Evolutionary conservation across 176 grass and related monocot genomes (phyloP), one percentile per base, ranked within the genome.

Genomic region (Ampelocalamus luodianensis): DNA sequence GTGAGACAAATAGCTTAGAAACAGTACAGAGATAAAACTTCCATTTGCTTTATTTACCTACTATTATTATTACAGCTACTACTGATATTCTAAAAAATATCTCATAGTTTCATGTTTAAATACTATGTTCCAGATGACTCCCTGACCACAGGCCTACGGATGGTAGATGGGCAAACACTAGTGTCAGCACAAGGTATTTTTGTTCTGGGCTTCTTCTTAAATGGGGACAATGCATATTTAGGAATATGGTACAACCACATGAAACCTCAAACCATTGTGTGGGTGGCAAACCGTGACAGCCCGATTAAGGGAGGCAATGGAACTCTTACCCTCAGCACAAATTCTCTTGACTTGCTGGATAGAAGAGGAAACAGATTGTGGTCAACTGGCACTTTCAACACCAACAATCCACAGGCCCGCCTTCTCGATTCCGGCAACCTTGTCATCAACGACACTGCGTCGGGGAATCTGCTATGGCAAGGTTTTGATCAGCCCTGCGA

Each of bases 181-280:
- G 58, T 93, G 72, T 93, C 91, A 10, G 66, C 76, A 9, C 20
- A 68, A 7, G 40, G 65, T 23, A 65, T 14, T 15, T 93, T 88
- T 48, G 74, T 32, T 6, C 66, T 93, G 22, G 91, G 91, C 38
- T 90, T 93, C 87, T 90, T 93, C 9, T 6, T 26, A 3, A 15
- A 60, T 3, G 50, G 18, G 3, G 50, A 23, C 62, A 59, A 37
- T 23, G 69, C 55, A 32, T 92, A 86, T 67, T 22, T 92, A 59
- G 90, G 82, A 46, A 89, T 92, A 86, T 89, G 90, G 90, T 92
- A 83, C 73, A 71, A 85, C 16, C 0, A 74, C 39, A 83, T 92
- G 7, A 14, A n/a, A 3, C 32, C 39, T 16, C 45, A 55, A 42
- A 86, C 90, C n/a, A 7, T 80, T 26, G 79, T 92, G 3, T 92